Base-by-base conservation (phyloP, 257 asterid species). In the Phtheirospermum japonicum region DNA sequence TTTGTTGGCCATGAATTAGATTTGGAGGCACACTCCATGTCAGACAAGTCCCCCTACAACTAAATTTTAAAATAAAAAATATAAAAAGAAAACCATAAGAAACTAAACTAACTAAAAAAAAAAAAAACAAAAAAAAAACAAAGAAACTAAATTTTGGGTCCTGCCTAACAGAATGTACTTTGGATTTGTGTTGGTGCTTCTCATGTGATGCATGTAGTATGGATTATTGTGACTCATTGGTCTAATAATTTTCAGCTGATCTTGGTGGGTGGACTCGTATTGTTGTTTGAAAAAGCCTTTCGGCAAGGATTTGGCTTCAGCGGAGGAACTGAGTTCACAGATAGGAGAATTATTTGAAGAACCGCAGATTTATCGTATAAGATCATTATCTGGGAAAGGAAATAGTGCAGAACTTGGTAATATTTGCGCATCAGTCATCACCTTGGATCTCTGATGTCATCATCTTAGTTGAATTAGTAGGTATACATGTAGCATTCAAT, bases 301-400 rank as follows among this genome's bases (percentile, higher is more conserved):
- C 52, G 99, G 99, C 68, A 89, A 69, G 81, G 99, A 93, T 80
- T 85, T 93, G 82, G 95, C 79, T 72, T 87, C 99, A 43, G 86
- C 99, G 43, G 97, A 89, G 78, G 77, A 89, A 71, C 82, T 93
- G 76, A 85, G 94, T 81, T 79, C 96, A 68, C 99, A 89, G 76
- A 93, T 93, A 43, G 99, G 99, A 67, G 86, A 70, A 73, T 71
- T 93, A 67, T 93, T 93, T 65, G 97, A 87, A 17, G 99, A 93
- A 75, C 80, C 86, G 51, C 95, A 93, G 75, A 90, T 93, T 65
- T 89, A 89, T 53, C 97, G 99, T 14, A 93, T 93, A 37, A n/a
- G 99, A 93, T 79, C 99, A 93, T 68, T 93, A 93, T 72, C 70
- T 93, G 89, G 99, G 99, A 72, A 93, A 93, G 79, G 99, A 93